Evolutionary conservation across 768 basidiomycete genomes (phyloP), one percentile per base, ranked within the genome.

Genomic region (Lactarius sp.): DNA sequence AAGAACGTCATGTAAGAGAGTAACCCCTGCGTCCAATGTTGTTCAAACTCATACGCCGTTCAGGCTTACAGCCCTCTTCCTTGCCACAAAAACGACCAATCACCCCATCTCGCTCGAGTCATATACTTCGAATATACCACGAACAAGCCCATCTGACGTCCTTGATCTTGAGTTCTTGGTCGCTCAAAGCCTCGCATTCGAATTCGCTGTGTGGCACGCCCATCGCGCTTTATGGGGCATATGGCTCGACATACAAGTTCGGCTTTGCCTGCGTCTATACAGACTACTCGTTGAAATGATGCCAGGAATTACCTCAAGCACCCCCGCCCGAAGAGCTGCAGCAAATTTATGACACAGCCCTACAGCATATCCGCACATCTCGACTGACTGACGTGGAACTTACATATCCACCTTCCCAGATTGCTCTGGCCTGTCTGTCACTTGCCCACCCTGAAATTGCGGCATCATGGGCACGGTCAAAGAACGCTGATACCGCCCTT

Each of bases 1-100:
- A 96, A 95, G 76, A 94, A 92, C 71, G 92, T 99, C 70, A 99
- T 99, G 97, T 97, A 71, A 54, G 87, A 75, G 9, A 13, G n/a
- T 44, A 13, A 33, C 9, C 16, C 54, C 41, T 56, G 39, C 37
- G 27, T 56, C 39, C 50, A 14, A 22, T 16, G n/a, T 8, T 44
- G 42, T 52, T 61, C 27, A 66, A 13, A 53, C 22, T 62, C 33
- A 49, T 10, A 27, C 52, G 52, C 39, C 27, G 36, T 50, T 22
- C 68, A 99, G 96, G 95, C 80, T 98, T 55, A 98, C 97, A 0
- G 87, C 94, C 10, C 78, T 99, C 20, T 99, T 97, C 71, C 83
- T 99, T 56, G 94, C 97, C 0, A 88, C 94, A 22, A 99, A 99
- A 78, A 98, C 97, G 6, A 95, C 93, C n/a, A 98, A 98, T 70